Conservation (phyloP, 2,329 filamentous ascomycete genomes). For the Talaromyces amestolkiae region DNA sequence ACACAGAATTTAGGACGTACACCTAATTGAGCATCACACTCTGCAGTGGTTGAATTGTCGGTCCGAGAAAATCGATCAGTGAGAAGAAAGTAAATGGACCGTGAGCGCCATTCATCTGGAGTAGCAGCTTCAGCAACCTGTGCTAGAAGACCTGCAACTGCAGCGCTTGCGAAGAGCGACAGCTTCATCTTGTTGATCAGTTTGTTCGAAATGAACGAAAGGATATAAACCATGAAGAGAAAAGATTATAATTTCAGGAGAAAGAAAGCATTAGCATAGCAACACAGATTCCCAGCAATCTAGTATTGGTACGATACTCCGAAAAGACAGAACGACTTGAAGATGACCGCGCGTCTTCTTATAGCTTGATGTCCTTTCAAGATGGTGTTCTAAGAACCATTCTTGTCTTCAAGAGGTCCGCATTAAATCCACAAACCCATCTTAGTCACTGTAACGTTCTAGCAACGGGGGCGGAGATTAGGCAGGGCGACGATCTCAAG, state of each 20-base stretch:
- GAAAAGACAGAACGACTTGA: background rate
- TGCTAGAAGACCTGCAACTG: conserved; percentile 24
- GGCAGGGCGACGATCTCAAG: background rate
- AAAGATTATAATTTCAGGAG: background rate
- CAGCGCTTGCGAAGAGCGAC: conserved; percentile 14
- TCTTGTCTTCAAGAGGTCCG: background rate
- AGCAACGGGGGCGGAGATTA: background rate
- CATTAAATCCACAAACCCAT: background rate
- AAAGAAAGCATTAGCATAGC: background rate
- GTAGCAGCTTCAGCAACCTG: conserved; percentile 31
- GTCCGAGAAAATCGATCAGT: conserved; percentile 47
- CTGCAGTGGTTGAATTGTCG: conserved; percentile 38
- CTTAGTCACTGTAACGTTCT: background rate
- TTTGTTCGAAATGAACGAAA: background rate
- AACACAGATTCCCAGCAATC: background rate
- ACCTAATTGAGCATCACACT: conserved; percentile 28
- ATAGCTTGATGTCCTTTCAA: background rate
- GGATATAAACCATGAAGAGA: background rate
- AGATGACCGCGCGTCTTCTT: background rate
- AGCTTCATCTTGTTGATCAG: conserved; percentile 23
- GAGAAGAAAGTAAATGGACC: conserved; percentile 47
- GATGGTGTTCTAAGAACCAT: background rate
- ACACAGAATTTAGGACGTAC: conserved; percentile 19
- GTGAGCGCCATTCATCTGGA: conserved; percentile 40
- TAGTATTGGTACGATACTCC: background rate